phyloP scores from a whole-genome alignment of 2,329 filamentous ascomycete genomes.

The Exophiala dermatitidis region DNA sequence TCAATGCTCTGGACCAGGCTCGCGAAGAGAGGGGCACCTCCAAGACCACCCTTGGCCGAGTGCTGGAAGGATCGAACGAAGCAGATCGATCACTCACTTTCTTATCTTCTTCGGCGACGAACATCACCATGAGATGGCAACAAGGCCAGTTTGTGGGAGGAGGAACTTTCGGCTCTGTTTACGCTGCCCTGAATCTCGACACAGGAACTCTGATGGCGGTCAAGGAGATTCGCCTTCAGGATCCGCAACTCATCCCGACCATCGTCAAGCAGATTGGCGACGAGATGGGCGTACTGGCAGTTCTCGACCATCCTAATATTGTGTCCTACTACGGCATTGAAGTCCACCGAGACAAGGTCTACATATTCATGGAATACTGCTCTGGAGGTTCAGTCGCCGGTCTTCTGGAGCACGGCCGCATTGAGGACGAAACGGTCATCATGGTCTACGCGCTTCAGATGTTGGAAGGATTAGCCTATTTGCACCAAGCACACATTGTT shows the following conservation, averaged over 20 bases:
- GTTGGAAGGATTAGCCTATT: constrained; percentile 84
- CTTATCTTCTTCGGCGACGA: constrained; percentile 86
- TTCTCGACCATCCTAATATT: constrained; percentile 93
- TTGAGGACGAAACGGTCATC: constrained; percentile 95
- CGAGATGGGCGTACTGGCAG: constrained; percentile 93
- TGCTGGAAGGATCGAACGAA: constrained; percentile 90
- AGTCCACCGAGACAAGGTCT: constrained; percentile 97
- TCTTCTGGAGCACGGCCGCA: constrained; percentile 86
- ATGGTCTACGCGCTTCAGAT: constrained; percentile 95
- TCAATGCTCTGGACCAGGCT: constrained; percentile 68
- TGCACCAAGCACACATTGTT: constrained; percentile 85
- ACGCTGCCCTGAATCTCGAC: constrained; percentile 94
- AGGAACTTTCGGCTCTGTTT: constrained; percentile 94
- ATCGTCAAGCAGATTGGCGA: constrained; percentile 92
- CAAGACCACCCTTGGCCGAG: constrained; percentile 77
- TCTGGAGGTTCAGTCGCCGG: constrained; percentile 86
- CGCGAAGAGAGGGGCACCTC: constrained; percentile 76
- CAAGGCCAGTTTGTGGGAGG: constrained; percentile 97
- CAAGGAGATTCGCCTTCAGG: constrained; percentile 94
- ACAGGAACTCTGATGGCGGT: constrained; percentile 96
- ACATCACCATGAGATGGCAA: constrained; percentile 94
- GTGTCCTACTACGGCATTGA: constrained; percentile 98
- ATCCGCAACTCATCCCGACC: constrained; percentile 89
- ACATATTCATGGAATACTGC: constrained; percentile 99
- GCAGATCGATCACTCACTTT: constrained; percentile 91